These are phyloP conservation scores for Drechslerella dactyloides DNA, from an alignment of 2,329 filamentous ascomycete genomes.

Conservation along the genomic window DNA sequence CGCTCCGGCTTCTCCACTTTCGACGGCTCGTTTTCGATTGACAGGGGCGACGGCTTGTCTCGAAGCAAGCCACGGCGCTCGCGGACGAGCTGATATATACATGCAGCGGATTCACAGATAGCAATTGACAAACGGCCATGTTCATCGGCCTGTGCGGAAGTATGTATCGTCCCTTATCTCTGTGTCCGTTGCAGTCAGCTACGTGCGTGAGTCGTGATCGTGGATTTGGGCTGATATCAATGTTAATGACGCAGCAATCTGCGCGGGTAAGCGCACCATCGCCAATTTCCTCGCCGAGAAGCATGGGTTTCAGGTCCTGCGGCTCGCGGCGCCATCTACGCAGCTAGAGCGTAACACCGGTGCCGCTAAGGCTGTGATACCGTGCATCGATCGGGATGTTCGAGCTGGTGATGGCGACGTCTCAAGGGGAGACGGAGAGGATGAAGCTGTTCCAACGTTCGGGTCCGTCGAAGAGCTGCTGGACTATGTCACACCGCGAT, in stretches of 20 bases:
- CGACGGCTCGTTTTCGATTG: neutral
- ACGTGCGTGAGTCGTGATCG: too few species aligned
- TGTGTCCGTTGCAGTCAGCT: too few species aligned
- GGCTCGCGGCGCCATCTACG: conserved; percentile 20
- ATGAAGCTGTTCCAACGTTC: conserved; percentile 62
- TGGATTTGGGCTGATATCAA: neutral
- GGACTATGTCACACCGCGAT: conserved; percentile 82
- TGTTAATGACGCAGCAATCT: conserved; percentile 61
- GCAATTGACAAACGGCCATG: conserved; percentile 15
- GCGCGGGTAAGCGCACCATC: conserved; percentile 88
- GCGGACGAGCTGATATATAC: neutral
- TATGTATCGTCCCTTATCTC: too few species aligned
- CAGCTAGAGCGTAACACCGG: conserved; percentile 8
- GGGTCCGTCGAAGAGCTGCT: conserved; percentile 71
- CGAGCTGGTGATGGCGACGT: conserved; percentile 3
- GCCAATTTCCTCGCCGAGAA: conserved; percentile 84
- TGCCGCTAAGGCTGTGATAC: conserved; percentile 10
- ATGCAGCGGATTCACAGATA: neutral
- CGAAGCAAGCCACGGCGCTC: conserved; percentile 5
- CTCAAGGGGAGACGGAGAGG: neutral
- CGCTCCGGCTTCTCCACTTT: conserved; percentile 14
- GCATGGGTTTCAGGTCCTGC: conserved; percentile 71
- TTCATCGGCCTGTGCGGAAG: conserved; percentile 46
- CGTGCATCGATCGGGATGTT: conserved; percentile 3
- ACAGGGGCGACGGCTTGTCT: conserved; percentile 7